Conservation (phyloP, 176 grass and related monocot species). For the Triticum timopheevii region DNA sequence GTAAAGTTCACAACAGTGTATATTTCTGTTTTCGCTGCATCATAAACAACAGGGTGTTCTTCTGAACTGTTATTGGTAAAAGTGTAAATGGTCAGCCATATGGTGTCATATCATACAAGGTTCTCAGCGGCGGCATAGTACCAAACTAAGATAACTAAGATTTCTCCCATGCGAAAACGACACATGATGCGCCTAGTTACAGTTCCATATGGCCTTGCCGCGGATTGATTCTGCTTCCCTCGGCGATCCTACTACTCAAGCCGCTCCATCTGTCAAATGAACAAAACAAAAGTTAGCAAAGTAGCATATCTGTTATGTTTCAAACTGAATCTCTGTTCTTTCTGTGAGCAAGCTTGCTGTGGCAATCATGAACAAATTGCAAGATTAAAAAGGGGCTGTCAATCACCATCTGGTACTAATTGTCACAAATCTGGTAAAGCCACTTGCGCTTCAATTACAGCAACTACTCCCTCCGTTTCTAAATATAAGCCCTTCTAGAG, state of each 20-base stretch:
- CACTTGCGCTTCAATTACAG: background rate
- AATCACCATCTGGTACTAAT: background rate
- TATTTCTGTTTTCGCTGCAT: background rate
- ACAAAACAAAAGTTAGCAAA: background rate
- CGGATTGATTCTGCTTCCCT: background rate
- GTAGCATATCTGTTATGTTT: background rate
- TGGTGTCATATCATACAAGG: background rate
- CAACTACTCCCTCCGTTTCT: background rate
- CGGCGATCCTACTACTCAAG: constrained; percentile 26
- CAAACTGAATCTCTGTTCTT: background rate
- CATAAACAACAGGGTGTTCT: background rate
- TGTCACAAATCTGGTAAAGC: constrained; percentile 1
- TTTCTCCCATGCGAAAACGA: background rate
- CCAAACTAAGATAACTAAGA: background rate
- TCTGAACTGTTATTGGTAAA: background rate
- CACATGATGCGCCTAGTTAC: background rate
- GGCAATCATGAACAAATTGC: background rate
- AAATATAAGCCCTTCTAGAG: too few relatives aligned
- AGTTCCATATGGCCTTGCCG: background rate
- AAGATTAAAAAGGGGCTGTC: background rate
- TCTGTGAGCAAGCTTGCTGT: background rate
- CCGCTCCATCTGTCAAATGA: constrained; percentile 56
- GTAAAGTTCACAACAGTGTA: background rate
- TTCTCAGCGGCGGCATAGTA: background rate
- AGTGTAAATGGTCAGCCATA: background rate